These are phyloP conservation scores for Sarcomyxa edulis DNA, from an alignment of 768 basidiomycete genomes.

Conservation along the genomic window DNA sequence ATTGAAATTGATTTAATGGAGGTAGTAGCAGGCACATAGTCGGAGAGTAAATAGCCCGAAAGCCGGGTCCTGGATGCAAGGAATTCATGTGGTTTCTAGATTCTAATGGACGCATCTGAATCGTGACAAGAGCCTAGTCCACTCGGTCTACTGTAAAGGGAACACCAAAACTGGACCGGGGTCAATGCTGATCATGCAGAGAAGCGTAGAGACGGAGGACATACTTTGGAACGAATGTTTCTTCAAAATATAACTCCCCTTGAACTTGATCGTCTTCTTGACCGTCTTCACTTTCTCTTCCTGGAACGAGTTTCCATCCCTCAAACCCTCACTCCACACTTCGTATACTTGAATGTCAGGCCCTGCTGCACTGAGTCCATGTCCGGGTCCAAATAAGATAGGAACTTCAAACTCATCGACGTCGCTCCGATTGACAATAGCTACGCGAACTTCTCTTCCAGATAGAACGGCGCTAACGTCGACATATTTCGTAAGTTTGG, in stretches of 20 bases:
- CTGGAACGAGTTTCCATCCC: conserved; percentile 36
- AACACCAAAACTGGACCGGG: conserved; percentile 11
- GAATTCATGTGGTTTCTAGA: not conserved
- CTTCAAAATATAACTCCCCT: conserved; percentile 31
- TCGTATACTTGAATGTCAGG: conserved; percentile 37
- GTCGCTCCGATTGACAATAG: conserved; percentile 48
- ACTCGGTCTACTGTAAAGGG: not conserved
- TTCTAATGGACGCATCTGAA: not conserved
- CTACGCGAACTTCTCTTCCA: conserved; percentile 37
- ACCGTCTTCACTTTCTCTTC: conserved; percentile 34
- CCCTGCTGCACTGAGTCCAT: conserved; percentile 11
- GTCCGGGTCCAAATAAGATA: conserved; percentile 29
- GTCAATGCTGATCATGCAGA: not conserved
- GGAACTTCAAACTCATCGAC: conserved; percentile 29
- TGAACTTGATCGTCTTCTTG: conserved; percentile 22
- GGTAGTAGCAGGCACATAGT: no score
- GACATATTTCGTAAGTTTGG: conserved; percentile 36
- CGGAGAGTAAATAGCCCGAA: no score
- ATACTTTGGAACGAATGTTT: conserved; percentile 44
- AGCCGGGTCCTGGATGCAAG: not conserved
- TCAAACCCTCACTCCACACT: conserved; percentile 44
- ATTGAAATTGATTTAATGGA: no score
- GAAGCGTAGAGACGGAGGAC: conserved; percentile 5
- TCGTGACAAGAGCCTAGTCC: not conserved
- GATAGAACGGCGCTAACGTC: conserved; percentile 44